Evolutionary conservation across 768 basidiomycete species (phyloP), one percentile per base, ranked within the genome.

Genomic region (Mycena kentingensis): DNA sequence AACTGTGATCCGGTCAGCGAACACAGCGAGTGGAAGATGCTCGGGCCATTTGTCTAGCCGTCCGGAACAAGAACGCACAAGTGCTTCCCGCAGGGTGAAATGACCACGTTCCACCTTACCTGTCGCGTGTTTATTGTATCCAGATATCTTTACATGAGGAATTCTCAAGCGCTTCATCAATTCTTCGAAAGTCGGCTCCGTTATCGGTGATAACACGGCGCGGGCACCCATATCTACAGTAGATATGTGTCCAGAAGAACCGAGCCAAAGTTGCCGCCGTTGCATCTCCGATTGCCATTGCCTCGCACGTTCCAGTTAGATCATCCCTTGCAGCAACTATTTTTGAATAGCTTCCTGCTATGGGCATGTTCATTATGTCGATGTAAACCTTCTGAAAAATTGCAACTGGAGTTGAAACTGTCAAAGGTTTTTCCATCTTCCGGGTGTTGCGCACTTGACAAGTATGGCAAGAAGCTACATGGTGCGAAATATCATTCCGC

Each of bases 241-340:
- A 54, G 12, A 69, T 60, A 12, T 70, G 51, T 47, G 69, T 63
- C 54, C 61, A 67, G 12, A 69, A 56, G 47, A 68, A 68, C 8
- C 54, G 53, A 18, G 51, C 58, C 0, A 70, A 18, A 1, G 49
- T 12, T 13, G 47, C 37, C 1, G 62, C 46, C 3, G 31, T 39
- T 6, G 35, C 47, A 0, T 37, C 39, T 0, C 41, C 15, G 4
- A 69, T 26, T 0, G 63, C 57, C 22, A 59, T 18, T 35, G 58
- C 64, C 54, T 67, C 63, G 25, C 55, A 35, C 21, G 35, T 62
- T 41, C 52, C 26, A 1, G 65, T 61, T 3, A 69, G 34, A 39
- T 67, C 66, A 61, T 67, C 63, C 12, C 31, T 8, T 8, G 31
- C 31, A 16, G 31, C 31, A 8, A 32, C 31, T 8, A 32, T 32